Evolutionary conservation across 176 grass and related monocot genomes (phyloP).

Genomic region (Alopecurus myosuroides): DNA sequence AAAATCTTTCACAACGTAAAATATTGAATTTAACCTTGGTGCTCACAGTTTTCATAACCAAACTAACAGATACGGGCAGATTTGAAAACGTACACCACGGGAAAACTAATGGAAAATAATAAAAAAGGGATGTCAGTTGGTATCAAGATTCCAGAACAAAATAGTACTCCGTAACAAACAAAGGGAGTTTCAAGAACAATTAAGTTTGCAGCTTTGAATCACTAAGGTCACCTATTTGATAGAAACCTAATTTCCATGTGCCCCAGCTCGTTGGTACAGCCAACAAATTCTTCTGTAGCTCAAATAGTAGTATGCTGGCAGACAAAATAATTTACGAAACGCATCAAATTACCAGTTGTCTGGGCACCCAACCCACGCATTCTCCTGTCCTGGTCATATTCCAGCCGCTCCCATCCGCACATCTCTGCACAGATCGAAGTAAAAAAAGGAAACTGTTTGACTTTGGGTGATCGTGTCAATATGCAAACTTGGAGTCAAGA

Average conservation of each 20-base stretch:
- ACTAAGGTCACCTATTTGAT: neutral
- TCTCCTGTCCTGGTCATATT: constrained; percentile 53
- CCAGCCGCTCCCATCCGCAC: constrained; percentile 68
- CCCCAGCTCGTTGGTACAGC: neutral
- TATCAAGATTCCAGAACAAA: neutral
- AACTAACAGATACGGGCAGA: neutral
- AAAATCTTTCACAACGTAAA: too few species aligned
- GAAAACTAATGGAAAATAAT: neutral
- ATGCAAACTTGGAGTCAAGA: neutral
- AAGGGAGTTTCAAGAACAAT: neutral
- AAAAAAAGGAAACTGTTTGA: constrained; percentile 2
- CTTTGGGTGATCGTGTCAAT: neutral
- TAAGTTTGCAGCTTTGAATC: neutral
- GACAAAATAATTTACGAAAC: neutral
- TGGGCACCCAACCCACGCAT: constrained; percentile 35
- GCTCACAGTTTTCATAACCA: neutral
- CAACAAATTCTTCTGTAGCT: neutral
- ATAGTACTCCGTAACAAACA: neutral
- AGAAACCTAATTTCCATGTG: neutral
- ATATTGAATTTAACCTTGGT: too few species aligned
- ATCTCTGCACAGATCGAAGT: constrained; percentile 54
- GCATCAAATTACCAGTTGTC: constrained; percentile 48
- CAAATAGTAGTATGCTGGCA: constrained; percentile 3
- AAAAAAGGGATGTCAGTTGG: neutral
- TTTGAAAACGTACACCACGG: neutral